These are phyloP conservation scores for Entoloma clypeatum DNA, from an alignment of 1,284 basidiomycete genomes.

Conservation along the genomic window DNA sequence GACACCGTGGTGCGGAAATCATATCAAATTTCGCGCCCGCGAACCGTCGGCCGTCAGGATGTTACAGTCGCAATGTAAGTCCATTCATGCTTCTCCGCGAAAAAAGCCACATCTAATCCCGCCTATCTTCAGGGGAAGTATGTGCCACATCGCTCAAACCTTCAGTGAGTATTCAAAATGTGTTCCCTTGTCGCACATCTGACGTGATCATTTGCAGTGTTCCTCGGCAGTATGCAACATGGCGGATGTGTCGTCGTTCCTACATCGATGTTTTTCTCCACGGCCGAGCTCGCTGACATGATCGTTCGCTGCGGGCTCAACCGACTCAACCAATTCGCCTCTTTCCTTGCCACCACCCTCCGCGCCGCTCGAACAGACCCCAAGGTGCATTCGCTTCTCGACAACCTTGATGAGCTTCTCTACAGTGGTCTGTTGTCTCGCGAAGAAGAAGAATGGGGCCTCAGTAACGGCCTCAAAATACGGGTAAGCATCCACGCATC, in stretches of 20 bases:
- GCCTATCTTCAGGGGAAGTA: constrained; percentile 52
- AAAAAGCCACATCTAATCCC: constrained; percentile 24
- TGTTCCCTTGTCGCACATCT: constrained; percentile 22
- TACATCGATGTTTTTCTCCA: constrained; percentile 56
- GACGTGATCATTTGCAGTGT: constrained; percentile 51
- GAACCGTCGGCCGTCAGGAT: constrained; percentile 50
- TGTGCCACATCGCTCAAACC: constrained; percentile 66
- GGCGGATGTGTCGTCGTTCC: constrained; percentile 70
- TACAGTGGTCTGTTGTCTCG: constrained; percentile 53
- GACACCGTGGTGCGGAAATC: constrained; percentile 54
- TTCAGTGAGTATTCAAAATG: constrained; percentile 48
- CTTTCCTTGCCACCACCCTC: constrained; percentile 61
- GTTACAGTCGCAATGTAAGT: constrained; percentile 66
- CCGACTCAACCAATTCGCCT: constrained; percentile 65
- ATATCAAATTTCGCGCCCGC: constrained; percentile 45
- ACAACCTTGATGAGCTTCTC: constrained; percentile 49
- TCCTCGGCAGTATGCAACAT: constrained; percentile 64
- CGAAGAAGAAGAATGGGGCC: constrained; percentile 61
- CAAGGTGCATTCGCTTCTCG: constrained; percentile 55
- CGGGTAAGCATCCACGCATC: constrained; percentile 34
- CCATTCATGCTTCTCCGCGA: constrained; percentile 29
- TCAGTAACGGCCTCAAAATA: constrained; percentile 48
- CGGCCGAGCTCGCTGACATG: constrained; percentile 71
- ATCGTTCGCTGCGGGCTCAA: constrained; percentile 62
- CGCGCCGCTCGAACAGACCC: constrained; percentile 56